Conservation (phyloP, 345 rosid genomes). For the Hirschfeldia incana region DNA sequence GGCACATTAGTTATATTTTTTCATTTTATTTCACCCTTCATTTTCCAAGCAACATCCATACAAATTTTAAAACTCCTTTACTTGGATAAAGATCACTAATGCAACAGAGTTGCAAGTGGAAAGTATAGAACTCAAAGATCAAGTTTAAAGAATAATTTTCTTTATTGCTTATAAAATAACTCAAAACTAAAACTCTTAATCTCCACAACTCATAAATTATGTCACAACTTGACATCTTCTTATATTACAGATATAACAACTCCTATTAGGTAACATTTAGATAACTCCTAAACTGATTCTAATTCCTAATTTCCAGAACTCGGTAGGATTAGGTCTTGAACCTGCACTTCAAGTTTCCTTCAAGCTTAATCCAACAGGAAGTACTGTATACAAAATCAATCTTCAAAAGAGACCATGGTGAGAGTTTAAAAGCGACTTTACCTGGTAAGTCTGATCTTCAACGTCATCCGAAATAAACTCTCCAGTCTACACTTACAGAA, state of each 20-base stretch:
- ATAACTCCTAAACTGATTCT: no score
- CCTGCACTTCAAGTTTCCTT: no score
- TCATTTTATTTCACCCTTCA: neutral
- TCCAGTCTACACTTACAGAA: slow-evolving; percentile 61
- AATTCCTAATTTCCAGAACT: no score
- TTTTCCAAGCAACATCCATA: neutral
- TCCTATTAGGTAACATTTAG: no score
- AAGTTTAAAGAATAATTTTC: no score
- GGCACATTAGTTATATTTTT: neutral
- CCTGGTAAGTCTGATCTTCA: slow-evolving; percentile 91
- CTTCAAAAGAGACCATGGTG: neutral
- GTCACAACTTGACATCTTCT: no score
- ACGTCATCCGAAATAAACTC: slow-evolving; percentile 63
- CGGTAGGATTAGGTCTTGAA: no score
- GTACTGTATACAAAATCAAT: slow-evolving; percentile 15
- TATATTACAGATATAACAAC: no score
- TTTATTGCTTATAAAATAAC: no score
- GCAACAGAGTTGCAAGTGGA: slow-evolving; percentile 8
- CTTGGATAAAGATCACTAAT: neutral
- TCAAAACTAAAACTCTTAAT: no score
- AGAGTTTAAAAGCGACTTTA: slow-evolving; percentile 36
- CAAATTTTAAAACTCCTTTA: neutral
- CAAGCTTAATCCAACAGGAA: no score
- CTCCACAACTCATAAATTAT: no score
- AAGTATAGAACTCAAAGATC: neutral